Base-by-base conservation (phyloP, 1,284 basidiomycete genomes). In the Malassezia sp. region DNA sequence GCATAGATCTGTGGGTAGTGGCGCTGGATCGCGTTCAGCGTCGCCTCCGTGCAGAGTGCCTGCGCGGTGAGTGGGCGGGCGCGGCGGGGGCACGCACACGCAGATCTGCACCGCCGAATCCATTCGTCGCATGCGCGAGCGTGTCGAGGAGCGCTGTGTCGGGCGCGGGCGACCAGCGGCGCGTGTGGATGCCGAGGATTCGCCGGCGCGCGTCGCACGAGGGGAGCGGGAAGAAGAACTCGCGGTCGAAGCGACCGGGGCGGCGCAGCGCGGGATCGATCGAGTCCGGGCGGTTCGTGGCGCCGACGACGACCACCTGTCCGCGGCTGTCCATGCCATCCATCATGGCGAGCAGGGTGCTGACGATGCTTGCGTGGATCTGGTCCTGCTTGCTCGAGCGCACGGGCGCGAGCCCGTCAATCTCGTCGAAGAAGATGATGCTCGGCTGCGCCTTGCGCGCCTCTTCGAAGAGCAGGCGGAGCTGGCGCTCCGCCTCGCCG, bases 321-420 rank as follows among this genome's bases (percentile, higher is more conserved):
- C 81, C 57, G 40, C 93, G 80, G 1, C 91, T 91, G 58, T 99
- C 93, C 93, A 99, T 99, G 37, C 93, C 93, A 70, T 97, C 93
- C 91, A 97, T 97, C 38, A 99, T 76, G 0, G 93, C 91, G 1
- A 99, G 77, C 11, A 99, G 76, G 0, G 93, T 99, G 37, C 85
- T 88, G 8, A 99, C 93, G 55, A 99, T 89, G 34, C 85, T 89
- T 0, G 93, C 91, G 69, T 99, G 93, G 45, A 97, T 96, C 72
- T 99, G 93, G 70, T 97, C 93, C 67, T 97, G 93, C 71, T 96
- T 96, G 38, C 86, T 88, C 36, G 88, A 93, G 28, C 93, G 82
- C 1, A 97, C 93, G 0, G 93, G 93, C 14, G 93, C 93, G 11
- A 99, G 80, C 1, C 90, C 91, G 65, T 99, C 93, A 58, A 99